Conservation (phyloP, 2,329 filamentous ascomycete species). For the Microdochium nivale region DNA sequence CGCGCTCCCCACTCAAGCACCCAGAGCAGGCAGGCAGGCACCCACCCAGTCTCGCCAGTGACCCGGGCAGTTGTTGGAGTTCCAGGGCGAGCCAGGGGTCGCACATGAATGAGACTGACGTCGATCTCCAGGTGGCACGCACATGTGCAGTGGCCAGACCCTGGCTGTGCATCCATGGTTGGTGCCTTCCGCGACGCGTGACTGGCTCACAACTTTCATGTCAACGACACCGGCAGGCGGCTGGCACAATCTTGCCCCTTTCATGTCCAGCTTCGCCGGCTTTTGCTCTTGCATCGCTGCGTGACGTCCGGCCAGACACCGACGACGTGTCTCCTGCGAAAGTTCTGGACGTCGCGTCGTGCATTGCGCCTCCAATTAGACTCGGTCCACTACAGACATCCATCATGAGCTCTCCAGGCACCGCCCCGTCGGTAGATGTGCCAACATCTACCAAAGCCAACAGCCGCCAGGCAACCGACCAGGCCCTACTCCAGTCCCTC, state of each 20-base stretch:
- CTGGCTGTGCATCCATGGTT: too few relatives aligned
- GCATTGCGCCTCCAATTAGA: neutral
- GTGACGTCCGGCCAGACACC: too few relatives aligned
- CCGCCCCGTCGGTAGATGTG: neutral
- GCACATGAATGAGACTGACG: neutral
- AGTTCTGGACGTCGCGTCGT: neutral
- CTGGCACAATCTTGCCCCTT: too few relatives aligned
- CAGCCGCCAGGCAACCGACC: constrained; percentile 5
- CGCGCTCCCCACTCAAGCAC: neutral
- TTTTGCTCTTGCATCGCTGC: too few relatives aligned
- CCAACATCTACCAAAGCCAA: neutral
- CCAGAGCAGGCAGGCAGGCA: too few relatives aligned
- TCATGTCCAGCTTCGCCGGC: too few relatives aligned
- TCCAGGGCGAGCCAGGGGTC: neutral
- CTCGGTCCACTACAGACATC: neutral
- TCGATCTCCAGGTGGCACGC: neutral
- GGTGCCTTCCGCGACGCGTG: neutral
- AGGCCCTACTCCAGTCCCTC: constrained; percentile 30
- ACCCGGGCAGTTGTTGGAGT: too few relatives aligned
- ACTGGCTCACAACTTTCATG: neutral
- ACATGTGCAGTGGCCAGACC: neutral
- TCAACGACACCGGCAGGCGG: too few relatives aligned
- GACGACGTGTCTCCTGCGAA: neutral
- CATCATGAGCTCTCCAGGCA: neutral
- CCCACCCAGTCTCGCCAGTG: too few relatives aligned